Base-by-base conservation (phyloP, 1,284 basidiomycete genomes). In the Naganishia albida region DNA sequence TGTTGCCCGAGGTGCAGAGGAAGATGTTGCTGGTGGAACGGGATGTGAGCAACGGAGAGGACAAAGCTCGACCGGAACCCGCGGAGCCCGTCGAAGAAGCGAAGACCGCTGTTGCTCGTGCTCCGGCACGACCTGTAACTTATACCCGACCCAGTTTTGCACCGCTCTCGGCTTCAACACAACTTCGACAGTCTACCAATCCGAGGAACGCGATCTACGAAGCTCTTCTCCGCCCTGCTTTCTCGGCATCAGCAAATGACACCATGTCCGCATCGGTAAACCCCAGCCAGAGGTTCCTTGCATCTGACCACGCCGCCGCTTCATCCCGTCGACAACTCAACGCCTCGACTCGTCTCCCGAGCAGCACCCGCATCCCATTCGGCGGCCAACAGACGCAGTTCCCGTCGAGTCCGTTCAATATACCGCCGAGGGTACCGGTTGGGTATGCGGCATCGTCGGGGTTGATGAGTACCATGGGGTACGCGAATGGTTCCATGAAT, bases 1-100 rank as follows among this genome's bases (percentile, higher is more conserved):
- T 85, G 0, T 80, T 89, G 65, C 86, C 88, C 0, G 78, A 80
- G 2, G 82, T 84, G 0, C 87, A 89, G 71, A 80, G 84, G 26
- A 67, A 71, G 18, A 72, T 73, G 23, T 65, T 78, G 52, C 60
- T 68, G 23, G 64, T 70, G 16, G 73, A 77, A 20, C 65, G 68
- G 26, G 73, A 72, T 28, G 64, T 44, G 8, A 49, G 52, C 15
- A 55, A 66, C 71, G 54, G 12, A 15, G 53, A 10, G 16, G 20
- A 28, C 16, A 40, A 46, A 1, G 39, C 34, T 34, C 34, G 34
- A 34, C 10, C 34, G 34, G 34, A 34, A 34, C 34, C 34, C 34
- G 34, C 10, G 6, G 10, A 34, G 34, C 34, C 34, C 6, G 34
- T 10, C 4, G 34, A 34, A 10, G 34, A 34, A 10, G 34, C 34